Evolutionary conservation across 2,329 filamentous ascomycete genomes (phyloP).

Genomic region (Sclerotinia nivalis): DNA sequence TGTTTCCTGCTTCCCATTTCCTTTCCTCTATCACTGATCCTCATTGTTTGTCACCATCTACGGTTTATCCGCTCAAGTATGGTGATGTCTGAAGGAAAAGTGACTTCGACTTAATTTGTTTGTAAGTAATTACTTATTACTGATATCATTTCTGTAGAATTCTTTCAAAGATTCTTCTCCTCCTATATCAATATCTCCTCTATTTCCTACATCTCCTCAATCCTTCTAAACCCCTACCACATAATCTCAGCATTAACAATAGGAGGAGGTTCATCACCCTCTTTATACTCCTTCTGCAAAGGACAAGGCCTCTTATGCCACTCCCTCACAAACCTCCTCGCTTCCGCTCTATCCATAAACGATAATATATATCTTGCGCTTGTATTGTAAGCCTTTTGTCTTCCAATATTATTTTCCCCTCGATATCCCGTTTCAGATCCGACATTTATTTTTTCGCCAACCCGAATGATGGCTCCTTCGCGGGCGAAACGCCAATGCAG

Average conservation of each 20-base stretch:
- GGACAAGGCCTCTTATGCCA: constrained; percentile 55
- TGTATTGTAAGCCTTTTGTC: constrained; percentile 15
- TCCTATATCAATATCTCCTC: too few relatives aligned
- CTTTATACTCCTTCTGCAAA: constrained; percentile 32
- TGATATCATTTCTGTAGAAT: background rate
- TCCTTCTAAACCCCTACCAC: constrained; percentile 43
- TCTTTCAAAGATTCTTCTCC: background rate
- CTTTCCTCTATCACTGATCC: background rate
- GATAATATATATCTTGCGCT: constrained; percentile 38
- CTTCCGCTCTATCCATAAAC: constrained; percentile 40
- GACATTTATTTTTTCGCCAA: background rate
- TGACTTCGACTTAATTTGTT: background rate
- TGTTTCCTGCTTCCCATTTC: background rate
- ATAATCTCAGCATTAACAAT: constrained; percentile 50
- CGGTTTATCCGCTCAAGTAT: background rate
- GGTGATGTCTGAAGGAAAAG: background rate
- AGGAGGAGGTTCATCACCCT: constrained; percentile 43
- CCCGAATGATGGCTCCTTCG: constrained; percentile 27
- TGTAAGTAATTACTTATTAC: background rate
- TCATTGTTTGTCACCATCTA: background rate
- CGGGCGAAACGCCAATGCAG: constrained; percentile 39
- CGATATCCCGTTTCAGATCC: constrained; percentile 10
- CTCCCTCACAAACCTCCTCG: constrained; percentile 49
- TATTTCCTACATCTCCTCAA: too few relatives aligned
- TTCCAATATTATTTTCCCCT: constrained; percentile 15